A percentile compares a stretch with the other conserved stretches of the same genome.
These are phyloP conservation scores for Kodamaea kakaduensis DNA, from an alignment of 805 yeast genomes.

Conservation along the genomic window DNA sequence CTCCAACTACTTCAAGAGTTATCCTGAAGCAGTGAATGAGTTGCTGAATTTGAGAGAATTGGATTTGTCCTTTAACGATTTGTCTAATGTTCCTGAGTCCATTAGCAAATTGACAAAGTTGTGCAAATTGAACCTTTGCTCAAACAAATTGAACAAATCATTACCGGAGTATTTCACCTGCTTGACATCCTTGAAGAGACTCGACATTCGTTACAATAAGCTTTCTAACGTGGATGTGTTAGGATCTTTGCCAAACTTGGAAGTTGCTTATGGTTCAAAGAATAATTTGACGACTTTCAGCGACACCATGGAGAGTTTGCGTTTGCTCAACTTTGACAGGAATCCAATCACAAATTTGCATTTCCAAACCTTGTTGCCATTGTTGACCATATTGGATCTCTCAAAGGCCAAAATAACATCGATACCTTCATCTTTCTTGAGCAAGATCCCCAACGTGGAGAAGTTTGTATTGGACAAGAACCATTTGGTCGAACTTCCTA, in stretches of 20 bases:
- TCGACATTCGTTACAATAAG: conserved; percentile 75
- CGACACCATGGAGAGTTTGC: conserved; percentile 57
- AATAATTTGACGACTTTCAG: conserved; percentile 70
- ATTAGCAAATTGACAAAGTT: conserved; percentile 58
- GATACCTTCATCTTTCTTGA: conserved; percentile 60
- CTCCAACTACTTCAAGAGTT: conserved; percentile 62
- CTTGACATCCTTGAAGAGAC: conserved; percentile 55
- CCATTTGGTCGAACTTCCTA: conserved; percentile 73
- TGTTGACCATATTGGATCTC: conserved; percentile 68
- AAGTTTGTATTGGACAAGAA: conserved; percentile 75
- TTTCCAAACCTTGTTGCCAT: conserved; percentile 49
- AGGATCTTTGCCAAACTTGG: conserved; percentile 56
- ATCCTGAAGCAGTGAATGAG: conserved; percentile 63
- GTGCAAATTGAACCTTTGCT: conserved; percentile 68
- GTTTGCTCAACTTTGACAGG: conserved; percentile 68
- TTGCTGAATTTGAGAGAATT: conserved; percentile 58
- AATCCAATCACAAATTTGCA: conserved; percentile 77
- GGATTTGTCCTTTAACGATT: conserved; percentile 78
- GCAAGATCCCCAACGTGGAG: conserved; percentile 61
- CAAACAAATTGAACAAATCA: conserved; percentile 55
- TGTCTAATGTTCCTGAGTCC: conserved; percentile 56
- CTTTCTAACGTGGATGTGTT: conserved; percentile 52
- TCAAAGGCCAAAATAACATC: conserved; percentile 80
- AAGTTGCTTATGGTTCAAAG: conserved; percentile 69
- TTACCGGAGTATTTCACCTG: conserved; percentile 52